Conservation (phyloP, 2,329 filamentous ascomycete genomes). For the Claviceps monticola region DNA sequence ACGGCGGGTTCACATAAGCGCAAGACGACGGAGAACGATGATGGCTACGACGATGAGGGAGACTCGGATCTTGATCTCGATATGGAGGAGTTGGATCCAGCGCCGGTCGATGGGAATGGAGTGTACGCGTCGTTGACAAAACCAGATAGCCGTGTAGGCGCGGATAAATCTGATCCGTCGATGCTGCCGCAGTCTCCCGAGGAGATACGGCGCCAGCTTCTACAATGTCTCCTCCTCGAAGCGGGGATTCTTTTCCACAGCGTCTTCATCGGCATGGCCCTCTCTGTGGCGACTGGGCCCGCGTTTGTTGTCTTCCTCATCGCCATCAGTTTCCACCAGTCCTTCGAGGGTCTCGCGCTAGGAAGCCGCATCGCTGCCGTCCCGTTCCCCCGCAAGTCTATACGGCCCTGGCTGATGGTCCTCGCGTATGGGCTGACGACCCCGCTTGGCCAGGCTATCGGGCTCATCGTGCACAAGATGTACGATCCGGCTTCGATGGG, state of each 20-base stretch:
- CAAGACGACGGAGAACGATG: slow-evolving; percentile 19
- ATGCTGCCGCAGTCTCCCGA: slow-evolving; percentile 27
- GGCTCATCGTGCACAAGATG: slow-evolving; percentile 60
- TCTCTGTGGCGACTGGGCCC: slow-evolving; percentile 67
- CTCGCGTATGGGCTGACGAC: slow-evolving; percentile 65
- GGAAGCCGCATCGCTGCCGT: slow-evolving; percentile 75
- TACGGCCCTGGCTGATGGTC: slow-evolving; percentile 73
- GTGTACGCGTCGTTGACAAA: slow-evolving; percentile 19
- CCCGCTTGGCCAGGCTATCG: slow-evolving; percentile 72
- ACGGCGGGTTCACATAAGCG: slow-evolving; percentile 10
- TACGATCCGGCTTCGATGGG: slow-evolving; percentile 60
- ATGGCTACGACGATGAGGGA: slow-evolving; percentile 18
- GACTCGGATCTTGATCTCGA: slow-evolving; percentile 47
- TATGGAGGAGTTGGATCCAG: slow-evolving; percentile 44
- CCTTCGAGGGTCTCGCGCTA: slow-evolving; percentile 76
- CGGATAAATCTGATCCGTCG: slow-evolving; percentile 8
- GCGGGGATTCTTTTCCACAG: slow-evolving; percentile 76
- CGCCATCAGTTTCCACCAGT: slow-evolving; percentile 74
- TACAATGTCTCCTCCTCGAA: slow-evolving; percentile 69
- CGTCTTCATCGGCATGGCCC: slow-evolving; percentile 76
- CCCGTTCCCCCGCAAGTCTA: slow-evolving; percentile 58
- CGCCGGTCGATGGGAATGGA: slow-evolving; percentile 14
- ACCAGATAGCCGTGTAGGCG: slow-evolving; percentile 6
- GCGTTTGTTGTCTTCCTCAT: slow-evolving; percentile 68
- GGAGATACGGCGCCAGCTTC: slow-evolving; percentile 50